Evolutionary conservation across 257 asterid genomes (phyloP), one percentile per base, ranked within the genome.

Genomic region (Solanum bulbocastanum): DNA sequence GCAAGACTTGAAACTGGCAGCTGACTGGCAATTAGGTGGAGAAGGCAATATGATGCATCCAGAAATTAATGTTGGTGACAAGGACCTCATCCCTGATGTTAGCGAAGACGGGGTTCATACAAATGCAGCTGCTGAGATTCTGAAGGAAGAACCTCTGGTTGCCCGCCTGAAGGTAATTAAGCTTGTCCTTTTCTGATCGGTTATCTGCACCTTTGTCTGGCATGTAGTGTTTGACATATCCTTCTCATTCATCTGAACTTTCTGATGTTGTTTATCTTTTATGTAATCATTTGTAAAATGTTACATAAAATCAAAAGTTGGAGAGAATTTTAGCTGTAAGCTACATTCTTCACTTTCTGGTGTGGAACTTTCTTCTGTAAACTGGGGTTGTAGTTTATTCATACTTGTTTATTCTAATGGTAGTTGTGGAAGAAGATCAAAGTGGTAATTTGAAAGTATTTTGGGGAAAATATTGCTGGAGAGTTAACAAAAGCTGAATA

Each of bases 111-210:
- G 72, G 75, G 95, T 89, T 52, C 90, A 81, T 90, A 72, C 92
- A 23, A 88, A 87, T 62, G 91, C 92, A n/a, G 83, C 91, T 85
- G 65, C 93, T 44, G 91, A 88, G n/a, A 44, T 91, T 89, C 91
- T 91, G 86, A 94, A 88, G 76, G 98, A 95, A 89, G 98, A 94
- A 85, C 96, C 99, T 75, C 98, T 95, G 76, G 98, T 96, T 85
- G 96, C 95, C 58, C 99, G 96, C 62, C 92, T 97, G 88, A 97
- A 96, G 94, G 98, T 97, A 90, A 91, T 84, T 83, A 33, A 33
- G 68, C 40, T 56, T 23, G 27, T 78, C 56, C 49, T 27, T 30
- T 87, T 90, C 60, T 40, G 84, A 86, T 42, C 49, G 58, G 65
- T 44, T 79, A 25, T 79, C 65, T 25, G 84, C 39, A 79, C 65